A percentile compares a stretch with the other conserved stretches of the same genome.
phyloP scores from a whole-genome alignment of 73 alveolate species.

The Breviolum minutum region DNA sequence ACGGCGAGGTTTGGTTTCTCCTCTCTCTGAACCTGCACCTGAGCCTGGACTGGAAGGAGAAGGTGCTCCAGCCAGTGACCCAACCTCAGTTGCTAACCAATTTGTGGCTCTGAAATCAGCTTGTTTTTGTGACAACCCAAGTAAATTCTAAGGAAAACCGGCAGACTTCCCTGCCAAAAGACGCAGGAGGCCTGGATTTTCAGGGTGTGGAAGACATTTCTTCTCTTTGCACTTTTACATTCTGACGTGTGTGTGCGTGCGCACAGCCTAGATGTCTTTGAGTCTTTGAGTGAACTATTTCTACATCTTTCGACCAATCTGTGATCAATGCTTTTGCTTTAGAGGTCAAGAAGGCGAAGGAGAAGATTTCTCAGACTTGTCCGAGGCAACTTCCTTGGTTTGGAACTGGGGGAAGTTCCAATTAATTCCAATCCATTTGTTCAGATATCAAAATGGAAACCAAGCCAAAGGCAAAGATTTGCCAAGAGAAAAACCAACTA shows the following conservation, averaged over 20 bases:
- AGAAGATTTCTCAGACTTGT: conserved; percentile 41
- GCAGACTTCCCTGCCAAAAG: neutral
- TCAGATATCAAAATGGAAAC: too few species aligned
- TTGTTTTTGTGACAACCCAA: neutral
- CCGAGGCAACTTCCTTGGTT: neutral
- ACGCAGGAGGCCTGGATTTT: neutral
- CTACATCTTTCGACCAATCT: neutral
- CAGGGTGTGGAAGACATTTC: neutral
- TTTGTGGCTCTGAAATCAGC: neutral
- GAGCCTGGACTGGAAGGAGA: conserved; percentile 54
- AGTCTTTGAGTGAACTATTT: neutral
- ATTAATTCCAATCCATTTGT: too few species aligned
- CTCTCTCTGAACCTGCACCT: conserved; percentile 53
- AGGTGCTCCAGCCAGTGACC: neutral
- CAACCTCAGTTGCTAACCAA: neutral
- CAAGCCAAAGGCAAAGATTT: too few species aligned
- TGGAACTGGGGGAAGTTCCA: too few species aligned
- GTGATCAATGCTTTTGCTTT: too few species aligned
- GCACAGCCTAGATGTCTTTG: too few species aligned
- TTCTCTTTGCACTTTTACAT: neutral
- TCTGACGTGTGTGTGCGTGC: too few species aligned
- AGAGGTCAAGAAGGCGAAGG: conserved; percentile 21
- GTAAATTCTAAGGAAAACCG: neutral
- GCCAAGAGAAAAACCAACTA: too few species aligned
- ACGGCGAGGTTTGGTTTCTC: neutral